phyloP scores from a whole-genome alignment of 2,329 filamentous ascomycete genomes.

The Botrytis porri region DNA sequence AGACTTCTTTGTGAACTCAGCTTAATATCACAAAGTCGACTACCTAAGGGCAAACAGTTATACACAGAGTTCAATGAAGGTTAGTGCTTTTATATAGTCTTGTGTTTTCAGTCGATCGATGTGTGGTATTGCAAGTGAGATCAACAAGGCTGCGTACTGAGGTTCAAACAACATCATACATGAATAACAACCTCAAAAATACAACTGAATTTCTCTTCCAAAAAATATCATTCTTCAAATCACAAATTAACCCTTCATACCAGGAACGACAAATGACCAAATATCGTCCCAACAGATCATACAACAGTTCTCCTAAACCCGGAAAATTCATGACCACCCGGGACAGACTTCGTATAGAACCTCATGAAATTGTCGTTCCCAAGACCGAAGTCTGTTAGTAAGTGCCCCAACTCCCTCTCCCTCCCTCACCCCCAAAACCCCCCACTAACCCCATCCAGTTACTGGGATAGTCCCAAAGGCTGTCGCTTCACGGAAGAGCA shows the following conservation, averaged over 20 bases:
- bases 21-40: background rate
- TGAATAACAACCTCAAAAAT: background rate
- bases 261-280: background rate
- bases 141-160: background rate
- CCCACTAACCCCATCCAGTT: constrained; percentile 20
- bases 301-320: background rate
- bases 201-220: background rate
- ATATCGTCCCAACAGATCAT: background rate
- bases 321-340: background rate
- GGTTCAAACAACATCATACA: too few relatives aligned
- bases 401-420: background rate
- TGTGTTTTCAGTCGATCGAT: background rate
- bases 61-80: background rate
- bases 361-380: constrained; percentile 17
- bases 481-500: constrained; percentile 34
- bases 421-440: background rate
- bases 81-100: background rate
- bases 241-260: background rate
- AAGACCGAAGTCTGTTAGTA: constrained; percentile 32
- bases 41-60: background rate
- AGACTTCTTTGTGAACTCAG: background rate
- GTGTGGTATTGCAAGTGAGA: background rate
- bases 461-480: constrained; percentile 23
- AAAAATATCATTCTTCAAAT: background rate
- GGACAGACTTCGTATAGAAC: constrained; percentile 17